Evolutionary conservation across 371 early-diverging fungal genomes (phyloP).

Genomic region (Mucor mucedo): DNA sequence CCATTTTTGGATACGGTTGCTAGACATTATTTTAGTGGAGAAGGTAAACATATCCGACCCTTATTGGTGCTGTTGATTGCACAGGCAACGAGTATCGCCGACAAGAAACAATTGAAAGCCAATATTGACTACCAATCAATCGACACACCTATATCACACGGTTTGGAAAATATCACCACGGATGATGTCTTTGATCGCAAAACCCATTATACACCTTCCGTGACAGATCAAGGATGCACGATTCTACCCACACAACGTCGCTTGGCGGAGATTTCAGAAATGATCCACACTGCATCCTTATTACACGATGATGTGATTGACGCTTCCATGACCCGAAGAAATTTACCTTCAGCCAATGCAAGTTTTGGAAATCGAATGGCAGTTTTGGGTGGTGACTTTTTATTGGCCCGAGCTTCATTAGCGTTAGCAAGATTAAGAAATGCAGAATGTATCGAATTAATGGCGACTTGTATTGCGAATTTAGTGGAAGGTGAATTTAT

Average conservation of each 20-base stretch:
- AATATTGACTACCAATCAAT: constrained; percentile 48
- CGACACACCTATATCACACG: constrained; percentile 52
- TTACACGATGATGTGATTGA: constrained; percentile 97
- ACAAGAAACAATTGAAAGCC: constrained; percentile 22
- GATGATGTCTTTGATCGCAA: constrained; percentile 37
- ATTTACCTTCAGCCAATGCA: constrained; percentile 76
- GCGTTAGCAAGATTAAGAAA: constrained; percentile 88
- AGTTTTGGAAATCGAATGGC: constrained; percentile 97
- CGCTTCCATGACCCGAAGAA: constrained; percentile 69
- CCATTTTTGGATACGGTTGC: constrained; percentile 88
- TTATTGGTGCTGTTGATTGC: constrained; percentile 88
- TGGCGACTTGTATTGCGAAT: constrained; percentile 92
- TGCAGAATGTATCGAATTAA: constrained; percentile 89
- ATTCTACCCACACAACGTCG: constrained; percentile 91
- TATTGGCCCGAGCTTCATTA: constrained; percentile 91
- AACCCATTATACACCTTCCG: constrained; percentile 53
- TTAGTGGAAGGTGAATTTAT: constrained; percentile 97
- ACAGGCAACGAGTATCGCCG: constrained; percentile 72
- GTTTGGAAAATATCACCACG: constrained; percentile 47
- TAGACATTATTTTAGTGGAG: constrained; percentile 86
- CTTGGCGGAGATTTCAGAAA: constrained; percentile 94
- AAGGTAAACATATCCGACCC: constrained; percentile 94
- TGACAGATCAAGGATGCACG: constrained; percentile 56
- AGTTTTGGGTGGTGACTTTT: constrained; percentile 93
- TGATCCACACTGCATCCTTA: constrained; percentile 96